Evolutionary conservation across 257 asterid species (phyloP), one percentile per base, ranked within the genome.

Genomic region (Fraxinus anomala): DNA sequence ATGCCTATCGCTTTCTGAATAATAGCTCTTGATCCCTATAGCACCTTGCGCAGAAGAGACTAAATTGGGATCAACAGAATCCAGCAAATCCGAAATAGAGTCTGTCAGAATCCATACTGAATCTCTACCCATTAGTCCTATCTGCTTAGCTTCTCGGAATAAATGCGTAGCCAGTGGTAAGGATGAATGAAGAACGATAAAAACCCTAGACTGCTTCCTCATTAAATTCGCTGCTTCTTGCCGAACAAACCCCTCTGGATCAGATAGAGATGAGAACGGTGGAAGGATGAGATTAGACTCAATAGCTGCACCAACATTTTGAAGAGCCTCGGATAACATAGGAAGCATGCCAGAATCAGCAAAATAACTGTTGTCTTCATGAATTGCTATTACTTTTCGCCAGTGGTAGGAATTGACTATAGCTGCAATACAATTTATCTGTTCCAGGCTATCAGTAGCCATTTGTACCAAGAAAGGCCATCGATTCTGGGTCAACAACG

Each of bases 381-480:
- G 81, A 30, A 87, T 80, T n/a, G 71, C 82, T 23, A 84, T 56
- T 24, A 84, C 84, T 56, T 79, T 84, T 76, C 84, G 72, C 90
- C 90, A 87, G n/a, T 39, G 73, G 74, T 40, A 84, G 31, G 78
- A 87, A 10, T 63, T 74, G 54, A 87, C 72, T 13, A 87, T 39
- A 14, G 17, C 66, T 0, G 87, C 30, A 5, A 83, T 44, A 79
- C 90, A 84, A 19, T n/a, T 73, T 9, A 78, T 75, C 61, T 84
- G 85, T 42, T 80, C 82, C 5, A 61, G 73, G 76, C 66, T 56
- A 63, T 80, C 78, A 14, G 82, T 6, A 68, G 73, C 77, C 84
- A 82, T 80, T 69, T 84, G 87, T 28, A 87, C 76, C 80, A 87
- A 16, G 82, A 84, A 87, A 82, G 90, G 88, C 88, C 88, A 84